A percentile compares a stretch with the other conserved stretches of the same genome.
Conservation (phyloP, 2,329 filamentous ascomycete genomes). For the Diplodia mutila region DNA sequence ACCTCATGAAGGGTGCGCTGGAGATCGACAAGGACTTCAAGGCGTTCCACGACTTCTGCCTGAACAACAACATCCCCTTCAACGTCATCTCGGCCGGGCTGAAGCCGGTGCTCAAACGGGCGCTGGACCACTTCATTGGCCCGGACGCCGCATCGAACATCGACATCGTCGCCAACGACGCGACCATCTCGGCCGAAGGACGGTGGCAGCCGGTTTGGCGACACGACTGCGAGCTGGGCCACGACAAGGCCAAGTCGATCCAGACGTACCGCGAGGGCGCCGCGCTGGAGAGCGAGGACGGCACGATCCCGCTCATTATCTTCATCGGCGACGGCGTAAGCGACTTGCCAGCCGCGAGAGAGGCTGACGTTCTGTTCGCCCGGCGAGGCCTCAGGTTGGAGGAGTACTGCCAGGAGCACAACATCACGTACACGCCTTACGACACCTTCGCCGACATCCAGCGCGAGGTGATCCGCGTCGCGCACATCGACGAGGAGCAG, state of each 20-base stretch:
- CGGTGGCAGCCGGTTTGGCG: slow-evolving; percentile 69
- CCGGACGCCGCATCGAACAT: slow-evolving; percentile 63
- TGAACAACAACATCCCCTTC: slow-evolving; percentile 66
- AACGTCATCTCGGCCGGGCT: slow-evolving; percentile 71
- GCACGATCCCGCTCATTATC: slow-evolving; percentile 66
- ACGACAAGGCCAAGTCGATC: slow-evolving; percentile 69
- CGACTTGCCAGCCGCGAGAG: slow-evolving; percentile 66
- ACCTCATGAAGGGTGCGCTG: slow-evolving; percentile 63
- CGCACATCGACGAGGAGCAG: slow-evolving; percentile 62
- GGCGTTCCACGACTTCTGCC: slow-evolving; percentile 67
- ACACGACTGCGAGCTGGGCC: slow-evolving; percentile 66
- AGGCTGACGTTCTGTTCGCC: slow-evolving; percentile 71
- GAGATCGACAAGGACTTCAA: slow-evolving; percentile 68
- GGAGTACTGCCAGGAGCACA: slow-evolving; percentile 67
- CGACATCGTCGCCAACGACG: slow-evolving; percentile 71
- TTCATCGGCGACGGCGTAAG: slow-evolving; percentile 73
- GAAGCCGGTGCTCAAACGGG: slow-evolving; percentile 64
- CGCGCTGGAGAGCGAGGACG: slow-evolving; percentile 59
- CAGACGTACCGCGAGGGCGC: slow-evolving; percentile 62
- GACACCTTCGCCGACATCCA: slow-evolving; percentile 70
- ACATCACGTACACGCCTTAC: slow-evolving; percentile 63
- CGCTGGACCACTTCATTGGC: slow-evolving; percentile 68
- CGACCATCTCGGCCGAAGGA: slow-evolving; percentile 61
- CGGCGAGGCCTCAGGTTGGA: slow-evolving; percentile 67
- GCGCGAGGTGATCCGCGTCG: slow-evolving; percentile 61